phyloP scores from a whole-genome alignment of 2,329 filamentous ascomycete species.

The Fusarium sp. region DNA sequence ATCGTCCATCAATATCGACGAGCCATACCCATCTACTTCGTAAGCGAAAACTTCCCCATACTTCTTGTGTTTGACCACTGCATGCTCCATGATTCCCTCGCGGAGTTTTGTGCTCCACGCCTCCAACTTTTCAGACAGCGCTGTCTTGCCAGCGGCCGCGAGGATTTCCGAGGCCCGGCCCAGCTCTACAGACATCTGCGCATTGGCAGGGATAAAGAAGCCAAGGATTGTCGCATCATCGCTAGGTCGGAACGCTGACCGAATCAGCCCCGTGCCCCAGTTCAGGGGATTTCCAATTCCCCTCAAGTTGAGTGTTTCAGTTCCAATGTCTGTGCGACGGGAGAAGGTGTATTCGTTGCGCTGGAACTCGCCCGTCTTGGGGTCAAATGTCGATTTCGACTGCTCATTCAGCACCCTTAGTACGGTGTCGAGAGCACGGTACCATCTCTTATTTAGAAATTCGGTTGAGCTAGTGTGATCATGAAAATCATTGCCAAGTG shows the following conservation, averaged over 20 bases:
- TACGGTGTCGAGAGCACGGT: slow-evolving; percentile 79
- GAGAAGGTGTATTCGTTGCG: slow-evolving; percentile 90
- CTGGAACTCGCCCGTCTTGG: slow-evolving; percentile 71
- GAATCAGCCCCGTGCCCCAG: slow-evolving; percentile 83
- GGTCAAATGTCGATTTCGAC: slow-evolving; percentile 83
- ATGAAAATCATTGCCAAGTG: slow-evolving; percentile 87
- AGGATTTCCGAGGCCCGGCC: slow-evolving; percentile 79
- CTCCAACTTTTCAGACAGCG: slow-evolving; percentile 68
- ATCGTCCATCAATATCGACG: slow-evolving; percentile 87
- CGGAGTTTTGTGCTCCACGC: slow-evolving; percentile 73
- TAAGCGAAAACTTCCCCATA: slow-evolving; percentile 87
- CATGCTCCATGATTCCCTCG: slow-evolving; percentile 86
- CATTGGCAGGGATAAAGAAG: slow-evolving; percentile 95
- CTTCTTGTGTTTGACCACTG: slow-evolving; percentile 79
- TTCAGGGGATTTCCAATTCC: slow-evolving; percentile 95
- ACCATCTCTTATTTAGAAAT: slow-evolving; percentile 85
- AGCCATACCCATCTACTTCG: slow-evolving; percentile 90
- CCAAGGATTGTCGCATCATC: slow-evolving; percentile 96
- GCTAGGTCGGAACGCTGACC: slow-evolving; percentile 93
- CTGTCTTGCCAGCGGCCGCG: slow-evolving; percentile 67
- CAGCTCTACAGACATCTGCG: slow-evolving; percentile 94
- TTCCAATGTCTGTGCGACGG: slow-evolving; percentile 82
- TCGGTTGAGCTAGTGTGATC: slow-evolving; percentile 81
- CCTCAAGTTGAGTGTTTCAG: slow-evolving; percentile 86
- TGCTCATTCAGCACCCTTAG: slow-evolving; percentile 82